Evolutionary conservation across 2,329 filamentous ascomycete species (phyloP), one percentile per base, ranked within the genome.

Genomic region (Penicillium vulpinum): DNA sequence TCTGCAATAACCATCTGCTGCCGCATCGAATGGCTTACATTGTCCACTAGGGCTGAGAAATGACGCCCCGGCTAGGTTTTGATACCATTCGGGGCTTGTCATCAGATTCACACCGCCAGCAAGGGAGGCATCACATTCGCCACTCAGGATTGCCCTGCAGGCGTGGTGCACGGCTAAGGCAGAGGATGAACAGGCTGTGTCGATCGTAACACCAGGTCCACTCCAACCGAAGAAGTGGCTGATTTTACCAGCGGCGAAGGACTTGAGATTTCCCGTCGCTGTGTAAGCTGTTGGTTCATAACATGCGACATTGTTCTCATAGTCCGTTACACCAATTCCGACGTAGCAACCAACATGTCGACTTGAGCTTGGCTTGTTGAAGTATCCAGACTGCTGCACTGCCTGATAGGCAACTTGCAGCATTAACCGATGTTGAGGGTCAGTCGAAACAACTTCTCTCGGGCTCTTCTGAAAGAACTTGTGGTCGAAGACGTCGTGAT

Each of bases 1-100:
- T 9, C 81, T 76, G 53, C 79, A 81, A 60, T 82, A 83, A 1
- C 81, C 81, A 62, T 82, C 78, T 0, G 79, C 81, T 8, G 66
- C 57, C 8, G 72, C 69, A 47, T 81, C 78, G 51, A 80, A 82
- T 2, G 78, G 70, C 49, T 79, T 80, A 56, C 80, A 84, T 15
- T 74, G 68, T 0, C 81, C 81, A 3, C 74, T 78, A 0, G 71
- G 69, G 24, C 74, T 79, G 0, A 82, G 62, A 56, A 82, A 80
- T 1, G 66, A 66, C 2, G 70, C 79, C 0, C 60, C 68, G 6
- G 64, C 71, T 3, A 80, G 53, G 35, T 62, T 64, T 18, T 65
- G 62, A 35, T 56, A 65, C 58, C 40, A 62, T 16, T 65, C 38
- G 0, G 70, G 66, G 46, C 57, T 67, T 5, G 65, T 70, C 15